Conservation (phyloP, 257 asterid species). For the Nicotiana tabacum region DNA sequence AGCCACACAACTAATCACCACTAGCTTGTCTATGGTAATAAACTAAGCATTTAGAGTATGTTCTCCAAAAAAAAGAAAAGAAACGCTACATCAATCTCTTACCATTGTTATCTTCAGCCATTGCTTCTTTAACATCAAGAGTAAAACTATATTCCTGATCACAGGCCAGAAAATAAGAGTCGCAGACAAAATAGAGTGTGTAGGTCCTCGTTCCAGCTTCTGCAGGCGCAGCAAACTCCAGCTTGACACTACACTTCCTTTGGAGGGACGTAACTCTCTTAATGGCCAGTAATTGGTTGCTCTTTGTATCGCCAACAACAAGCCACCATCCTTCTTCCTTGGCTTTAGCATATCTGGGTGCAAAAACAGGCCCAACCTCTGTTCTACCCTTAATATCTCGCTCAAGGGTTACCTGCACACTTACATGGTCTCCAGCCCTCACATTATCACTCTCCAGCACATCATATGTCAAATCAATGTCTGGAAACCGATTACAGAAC, state of each 20-base stretch:
- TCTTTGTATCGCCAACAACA: conserved; percentile 33
- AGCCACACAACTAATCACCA: neutral
- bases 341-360: conserved; percentile 32
- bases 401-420: conserved; percentile 29
- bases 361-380: conserved; percentile 37
- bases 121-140: conserved; percentile 25
- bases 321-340: conserved; percentile 52
- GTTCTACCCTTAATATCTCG: conserved; percentile 35
- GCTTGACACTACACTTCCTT: conserved; percentile 29
- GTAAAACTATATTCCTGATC: conserved; percentile 38
- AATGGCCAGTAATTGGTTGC: conserved; percentile 34
- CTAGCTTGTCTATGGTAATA: neutral
- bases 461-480: conserved; percentile 33
- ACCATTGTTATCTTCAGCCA: conserved; percentile 10
- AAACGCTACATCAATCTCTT: neutral
- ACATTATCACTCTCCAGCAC: conserved; percentile 21
- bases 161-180: conserved; percentile 32
- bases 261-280: conserved; percentile 31
- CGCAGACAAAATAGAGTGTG: conserved; percentile 33
- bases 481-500: conserved; percentile 35
- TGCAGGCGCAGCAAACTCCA: conserved; percentile 33
- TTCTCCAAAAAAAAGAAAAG: neutral
- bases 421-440: conserved; percentile 24
- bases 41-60: neutral
- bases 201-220: conserved; percentile 26